These are phyloP conservation scores for Penicillium nordicum DNA, from an alignment of 2,329 filamentous ascomycete genomes.

Conservation along the genomic window DNA sequence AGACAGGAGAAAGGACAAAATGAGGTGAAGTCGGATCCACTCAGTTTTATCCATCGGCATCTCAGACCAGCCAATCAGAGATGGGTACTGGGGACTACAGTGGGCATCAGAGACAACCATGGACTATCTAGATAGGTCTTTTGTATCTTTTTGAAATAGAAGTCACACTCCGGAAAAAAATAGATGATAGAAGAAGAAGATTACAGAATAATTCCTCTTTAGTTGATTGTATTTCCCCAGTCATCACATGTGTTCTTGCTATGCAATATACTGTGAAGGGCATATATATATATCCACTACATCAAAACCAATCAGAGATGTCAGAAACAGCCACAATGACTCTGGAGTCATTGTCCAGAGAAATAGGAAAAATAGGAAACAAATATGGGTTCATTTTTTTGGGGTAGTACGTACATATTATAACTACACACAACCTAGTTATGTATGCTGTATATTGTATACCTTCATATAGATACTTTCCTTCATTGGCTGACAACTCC, in stretches of 20 bases:
- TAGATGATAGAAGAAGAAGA: background rate
- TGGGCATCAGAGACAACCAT: too few species aligned
- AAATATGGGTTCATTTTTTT: too few species aligned
- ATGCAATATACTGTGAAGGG: too few species aligned
- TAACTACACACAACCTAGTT: too few species aligned
- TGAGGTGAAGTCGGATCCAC: background rate
- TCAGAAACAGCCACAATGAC: background rate
- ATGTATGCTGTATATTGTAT: background rate
- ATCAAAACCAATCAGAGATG: background rate
- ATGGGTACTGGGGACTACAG: background rate
- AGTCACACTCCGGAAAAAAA: background rate
- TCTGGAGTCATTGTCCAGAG: background rate
- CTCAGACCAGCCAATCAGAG: slow-evolving; percentile 5
- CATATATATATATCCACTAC: background rate
- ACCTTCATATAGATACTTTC: background rate
- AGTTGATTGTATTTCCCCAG: background rate
- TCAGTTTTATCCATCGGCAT: background rate
- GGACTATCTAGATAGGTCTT: too few species aligned
- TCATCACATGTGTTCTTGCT: background rate
- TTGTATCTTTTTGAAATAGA: background rate
- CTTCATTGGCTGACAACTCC: too few species aligned
- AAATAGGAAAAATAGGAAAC: too few species aligned
- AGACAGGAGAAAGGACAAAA: background rate
- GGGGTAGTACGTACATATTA: too few species aligned
- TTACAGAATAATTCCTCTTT: too few species aligned